A percentile compares a stretch with the other conserved stretches of the same genome.
Evolutionary conservation across 2,329 filamentous ascomycete species (phyloP).

Genomic region (Cylindrodendrum hubeiense): DNA sequence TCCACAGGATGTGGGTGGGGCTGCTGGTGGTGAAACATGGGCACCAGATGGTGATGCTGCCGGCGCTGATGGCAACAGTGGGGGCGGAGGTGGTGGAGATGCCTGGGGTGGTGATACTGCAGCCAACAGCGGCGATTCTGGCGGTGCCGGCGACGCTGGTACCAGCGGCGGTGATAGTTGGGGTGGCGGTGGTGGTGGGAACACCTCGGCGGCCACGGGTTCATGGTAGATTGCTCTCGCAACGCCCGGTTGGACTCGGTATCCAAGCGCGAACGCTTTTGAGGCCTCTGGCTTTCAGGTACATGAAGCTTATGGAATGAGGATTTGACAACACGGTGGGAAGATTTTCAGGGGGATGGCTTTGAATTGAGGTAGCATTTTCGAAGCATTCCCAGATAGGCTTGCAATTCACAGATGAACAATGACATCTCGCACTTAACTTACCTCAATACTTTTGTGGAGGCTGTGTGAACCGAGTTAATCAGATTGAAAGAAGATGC

Average conservation of each 20-base stretch:
- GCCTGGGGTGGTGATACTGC: constrained; percentile 23
- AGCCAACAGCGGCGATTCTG: constrained; percentile 29
- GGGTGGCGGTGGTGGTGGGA: constrained; percentile 7
- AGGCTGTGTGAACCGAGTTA: neutral
- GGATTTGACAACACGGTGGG: neutral
- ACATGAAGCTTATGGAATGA: neutral
- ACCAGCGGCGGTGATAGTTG: constrained; percentile 4
- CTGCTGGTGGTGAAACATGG: constrained; percentile 36
- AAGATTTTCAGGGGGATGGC: neutral
- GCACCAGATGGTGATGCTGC: constrained; percentile 18
- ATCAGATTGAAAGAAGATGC: neutral
- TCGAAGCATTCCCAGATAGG: constrained; percentile 22
- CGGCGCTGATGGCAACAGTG: constrained; percentile 27
- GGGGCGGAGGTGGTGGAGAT: neutral
- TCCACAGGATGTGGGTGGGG: constrained; percentile 49
- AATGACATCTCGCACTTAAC: neutral
- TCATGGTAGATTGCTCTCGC: constrained; percentile 7
- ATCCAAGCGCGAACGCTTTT: neutral
- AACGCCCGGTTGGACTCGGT: neutral
- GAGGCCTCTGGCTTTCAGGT: neutral
- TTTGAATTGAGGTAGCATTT: constrained; percentile 11
- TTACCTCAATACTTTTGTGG: neutral
- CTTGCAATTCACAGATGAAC: constrained; percentile 17
- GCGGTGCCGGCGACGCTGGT: constrained; percentile 28
- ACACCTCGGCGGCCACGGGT: neutral